Conservation (phyloP, 2,329 filamentous ascomycete species). For the Thelonectria olida region DNA sequence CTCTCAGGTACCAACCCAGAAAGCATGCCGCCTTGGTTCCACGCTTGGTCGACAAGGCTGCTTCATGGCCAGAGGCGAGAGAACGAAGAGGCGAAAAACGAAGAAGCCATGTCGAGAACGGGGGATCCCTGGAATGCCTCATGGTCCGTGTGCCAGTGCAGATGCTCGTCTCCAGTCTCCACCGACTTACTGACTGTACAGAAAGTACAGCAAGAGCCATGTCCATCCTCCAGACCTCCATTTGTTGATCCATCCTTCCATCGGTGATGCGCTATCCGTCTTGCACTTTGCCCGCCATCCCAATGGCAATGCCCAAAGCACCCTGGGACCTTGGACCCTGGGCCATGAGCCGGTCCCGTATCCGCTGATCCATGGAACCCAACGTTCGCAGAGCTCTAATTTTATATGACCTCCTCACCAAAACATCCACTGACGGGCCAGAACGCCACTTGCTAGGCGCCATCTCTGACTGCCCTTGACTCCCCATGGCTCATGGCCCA, state of each 20-base stretch:
- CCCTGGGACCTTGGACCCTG: conserved; percentile 26
- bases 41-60: background rate
- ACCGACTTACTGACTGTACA: too few species aligned
- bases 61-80: conserved; percentile 1
- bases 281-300: conserved; percentile 29
- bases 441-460: conserved; percentile 53
- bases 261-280: conserved; percentile 30
- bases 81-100: background rate
- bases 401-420: conserved; percentile 51
- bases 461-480: conserved; percentile 53
- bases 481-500: conserved; percentile 28
- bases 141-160: conserved; percentile 28
- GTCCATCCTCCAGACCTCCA: conserved; percentile 14
- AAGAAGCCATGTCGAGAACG: background rate
- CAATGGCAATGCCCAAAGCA: conserved; percentile 17
- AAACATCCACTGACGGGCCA: conserved; percentile 54
- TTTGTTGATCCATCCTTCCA: conserved; percentile 19
- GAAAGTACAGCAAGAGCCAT: conserved; percentile 15
- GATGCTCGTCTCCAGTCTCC: conserved; percentile 31
- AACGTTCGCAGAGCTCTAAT: conserved; percentile 51
- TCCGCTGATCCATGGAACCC: conserved; percentile 43
- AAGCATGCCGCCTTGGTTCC: background rate
- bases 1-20: conserved; percentile 12
- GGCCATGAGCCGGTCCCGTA: conserved; percentile 38
- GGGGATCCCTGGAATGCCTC: conserved; percentile 30